A percentile compares a stretch with the other conserved stretches of the same genome.
Conservation (phyloP, 352 stramenopile species). For the Globisporangium perplexum region DNA sequence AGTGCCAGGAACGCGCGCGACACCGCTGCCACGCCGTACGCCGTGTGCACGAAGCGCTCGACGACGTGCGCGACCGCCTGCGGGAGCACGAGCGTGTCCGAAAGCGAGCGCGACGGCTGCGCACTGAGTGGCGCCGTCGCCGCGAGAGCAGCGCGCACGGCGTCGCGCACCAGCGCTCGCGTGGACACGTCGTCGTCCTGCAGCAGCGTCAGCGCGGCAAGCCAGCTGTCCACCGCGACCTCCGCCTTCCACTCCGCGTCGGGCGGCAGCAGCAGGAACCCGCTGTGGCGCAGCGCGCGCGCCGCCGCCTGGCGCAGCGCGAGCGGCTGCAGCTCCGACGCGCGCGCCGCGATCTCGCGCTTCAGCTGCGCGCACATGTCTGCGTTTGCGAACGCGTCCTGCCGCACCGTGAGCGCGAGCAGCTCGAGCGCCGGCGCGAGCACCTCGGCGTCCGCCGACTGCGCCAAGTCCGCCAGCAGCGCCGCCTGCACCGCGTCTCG, state of each 20-base stretch:
- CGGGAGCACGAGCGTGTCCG: slow-evolving; percentile 56
- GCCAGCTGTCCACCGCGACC: slow-evolving; percentile 46
- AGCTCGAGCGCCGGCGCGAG: slow-evolving; percentile 51
- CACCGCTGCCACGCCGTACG: slow-evolving; percentile 22
- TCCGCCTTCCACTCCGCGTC: slow-evolving; percentile 8
- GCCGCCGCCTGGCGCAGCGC: slow-evolving; percentile 52
- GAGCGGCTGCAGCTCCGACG: slow-evolving; percentile 49
- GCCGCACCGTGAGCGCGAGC: slow-evolving; percentile 34
- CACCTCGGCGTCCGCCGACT: slow-evolving; percentile 44
- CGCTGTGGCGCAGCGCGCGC: slow-evolving; percentile 40
- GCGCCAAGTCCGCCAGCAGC: slow-evolving; percentile 21
- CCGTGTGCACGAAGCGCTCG: slow-evolving; percentile 21
- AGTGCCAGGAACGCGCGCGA: slow-evolving; percentile 26
- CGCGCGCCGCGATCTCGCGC: slow-evolving; percentile 40
- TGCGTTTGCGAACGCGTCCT: slow-evolving; percentile 2
- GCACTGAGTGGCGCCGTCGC: not conserved
- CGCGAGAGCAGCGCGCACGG: slow-evolving; percentile 30
- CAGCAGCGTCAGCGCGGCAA: slow-evolving; percentile 48
- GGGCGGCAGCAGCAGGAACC: slow-evolving; percentile 21
- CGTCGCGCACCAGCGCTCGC: slow-evolving; percentile 22
- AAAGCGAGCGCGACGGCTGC: slow-evolving; percentile 16
- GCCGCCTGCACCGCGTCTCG: slow-evolving; percentile 17
- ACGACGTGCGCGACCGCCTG: slow-evolving; percentile 44
- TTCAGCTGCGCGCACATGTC: slow-evolving; percentile 13
- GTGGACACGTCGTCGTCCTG: slow-evolving; percentile 61